Conservation (phyloP, 192 early-diverging fungal genomes). For the Paraglomus occultum region DNA sequence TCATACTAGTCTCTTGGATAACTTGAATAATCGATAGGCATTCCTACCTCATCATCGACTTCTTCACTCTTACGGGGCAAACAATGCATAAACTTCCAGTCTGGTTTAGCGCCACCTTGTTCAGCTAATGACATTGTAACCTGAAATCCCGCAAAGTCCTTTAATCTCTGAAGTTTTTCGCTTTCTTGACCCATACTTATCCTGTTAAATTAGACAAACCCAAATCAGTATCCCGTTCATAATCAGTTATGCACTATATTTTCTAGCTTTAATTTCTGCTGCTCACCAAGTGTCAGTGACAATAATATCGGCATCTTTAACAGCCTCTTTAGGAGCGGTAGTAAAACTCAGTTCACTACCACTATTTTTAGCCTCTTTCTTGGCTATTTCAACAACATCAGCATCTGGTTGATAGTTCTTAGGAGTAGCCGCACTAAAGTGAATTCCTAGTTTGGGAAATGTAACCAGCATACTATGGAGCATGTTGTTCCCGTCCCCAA, state of each 20-base stretch:
- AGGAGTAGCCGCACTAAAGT: constrained; percentile 83
- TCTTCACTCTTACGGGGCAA: constrained; percentile 95
- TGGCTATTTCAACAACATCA: constrained; percentile 67
- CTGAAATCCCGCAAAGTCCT: constrained; percentile 86
- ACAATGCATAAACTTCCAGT: constrained; percentile 99
- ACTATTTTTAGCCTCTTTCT: constrained; percentile 55
- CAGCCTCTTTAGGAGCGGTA: constrained; percentile 71
- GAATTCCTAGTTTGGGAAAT: constrained; percentile 84
- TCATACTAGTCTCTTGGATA: constrained; percentile 10
- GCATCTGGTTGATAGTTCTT: constrained; percentile 73
- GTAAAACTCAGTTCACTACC: constrained; percentile 54
- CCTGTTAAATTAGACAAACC: constrained; percentile 29
- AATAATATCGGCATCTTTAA: constrained; percentile 81
- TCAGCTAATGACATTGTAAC: constrained; percentile 84
- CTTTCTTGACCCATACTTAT: constrained; percentile 97
- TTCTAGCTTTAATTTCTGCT: not conserved
- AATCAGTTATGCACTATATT: not conserved
- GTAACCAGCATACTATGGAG: constrained; percentile 86
- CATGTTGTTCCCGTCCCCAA: constrained; percentile 99
- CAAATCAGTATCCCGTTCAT: not conserved
- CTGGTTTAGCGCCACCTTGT: constrained; percentile 69
- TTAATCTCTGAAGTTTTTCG: constrained; percentile 80
- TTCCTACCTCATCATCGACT: constrained; percentile 85
- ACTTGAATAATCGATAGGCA: not conserved
- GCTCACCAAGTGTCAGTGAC: constrained; percentile 94